These are phyloP conservation scores for Brettanomyces naardenensis DNA, from an alignment of 805 yeast species.

Conservation along the genomic window DNA sequence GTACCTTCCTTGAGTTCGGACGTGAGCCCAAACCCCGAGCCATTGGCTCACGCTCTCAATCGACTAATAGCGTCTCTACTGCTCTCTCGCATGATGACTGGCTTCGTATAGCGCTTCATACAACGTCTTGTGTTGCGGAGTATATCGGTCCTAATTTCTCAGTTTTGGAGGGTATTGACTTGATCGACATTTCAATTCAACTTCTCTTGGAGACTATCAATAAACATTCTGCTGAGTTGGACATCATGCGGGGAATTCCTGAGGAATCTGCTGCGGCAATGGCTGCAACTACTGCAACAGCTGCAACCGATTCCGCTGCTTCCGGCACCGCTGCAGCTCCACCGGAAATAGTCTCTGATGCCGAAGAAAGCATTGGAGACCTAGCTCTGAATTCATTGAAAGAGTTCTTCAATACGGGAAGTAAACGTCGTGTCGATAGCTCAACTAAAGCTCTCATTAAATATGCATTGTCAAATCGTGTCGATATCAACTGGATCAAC, in stretches of 20 bases:
- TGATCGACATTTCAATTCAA: conserved; percentile 28
- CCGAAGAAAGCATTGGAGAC: conserved; percentile 7
- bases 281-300: conserved; percentile 1
- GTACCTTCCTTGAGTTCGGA: conserved; percentile 20
- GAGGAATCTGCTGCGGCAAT: neutral
- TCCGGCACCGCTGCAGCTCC: neutral
- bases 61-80: neutral
- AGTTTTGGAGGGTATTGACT: conserved; percentile 8
- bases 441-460: conserved; percentile 47
- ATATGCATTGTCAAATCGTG: conserved; percentile 28
- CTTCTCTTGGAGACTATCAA: conserved; percentile 30
- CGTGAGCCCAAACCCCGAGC: no score
- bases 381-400: conserved; percentile 36
- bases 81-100: conserved; percentile 28
- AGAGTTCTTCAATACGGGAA: conserved; percentile 55
- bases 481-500: conserved; percentile 40
- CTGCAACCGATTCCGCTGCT: no score
- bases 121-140: conserved; percentile 31
- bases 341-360: neutral
- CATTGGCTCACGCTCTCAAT: neutral
- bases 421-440: conserved; percentile 50
- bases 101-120: conserved; percentile 33
- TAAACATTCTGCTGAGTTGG: conserved; percentile 11
- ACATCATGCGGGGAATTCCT: conserved; percentile 12
- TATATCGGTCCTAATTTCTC: conserved; percentile 17